A percentile compares a stretch with the other conserved stretches of the same genome.
phyloP scores from a whole-genome alignment of 163 green algal genomes.

The Picocystis sp. region DNA sequence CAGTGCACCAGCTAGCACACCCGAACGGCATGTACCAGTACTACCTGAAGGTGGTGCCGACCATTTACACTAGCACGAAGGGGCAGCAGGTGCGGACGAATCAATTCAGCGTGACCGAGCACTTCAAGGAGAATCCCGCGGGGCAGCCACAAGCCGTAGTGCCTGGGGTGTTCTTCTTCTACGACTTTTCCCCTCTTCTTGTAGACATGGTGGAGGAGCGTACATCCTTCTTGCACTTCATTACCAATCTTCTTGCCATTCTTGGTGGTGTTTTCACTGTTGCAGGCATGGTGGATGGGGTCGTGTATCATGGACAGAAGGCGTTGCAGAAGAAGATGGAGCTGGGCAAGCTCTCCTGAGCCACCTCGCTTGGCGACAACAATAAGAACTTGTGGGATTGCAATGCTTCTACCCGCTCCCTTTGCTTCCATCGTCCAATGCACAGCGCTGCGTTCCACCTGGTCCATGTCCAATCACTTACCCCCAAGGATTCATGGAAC shows the following conservation, averaged over 20 bases:
- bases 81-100: slow-evolving; percentile 55
- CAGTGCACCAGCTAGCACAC: slow-evolving; percentile 18
- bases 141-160: slow-evolving; percentile 2
- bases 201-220: slow-evolving; percentile 56
- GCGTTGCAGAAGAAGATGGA: slow-evolving; percentile 84
- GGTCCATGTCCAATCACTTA: no score
- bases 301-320: slow-evolving; percentile 66
- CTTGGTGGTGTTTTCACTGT: slow-evolving; percentile 93
- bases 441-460: no score
- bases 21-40: slow-evolving; percentile 78
- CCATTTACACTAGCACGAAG: slow-evolving; percentile 46
- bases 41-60: slow-evolving; percentile 89
- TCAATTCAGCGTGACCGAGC: slow-evolving; percentile 87
- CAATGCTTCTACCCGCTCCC: no score
- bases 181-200: slow-evolving; percentile 79
- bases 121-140: slow-evolving; percentile 41
- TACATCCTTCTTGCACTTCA: slow-evolving; percentile 73
- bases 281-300: slow-evolving; percentile 75
- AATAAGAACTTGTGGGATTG: neutral
- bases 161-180: slow-evolving; percentile 93
- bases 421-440: no score
- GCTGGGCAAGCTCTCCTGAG: slow-evolving; percentile 54
- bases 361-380: neutral
- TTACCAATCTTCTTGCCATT: slow-evolving; percentile 88
- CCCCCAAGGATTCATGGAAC: no score